phyloP scores from a whole-genome alignment of 805 yeast genomes.

The Myxozyma udenii region DNA sequence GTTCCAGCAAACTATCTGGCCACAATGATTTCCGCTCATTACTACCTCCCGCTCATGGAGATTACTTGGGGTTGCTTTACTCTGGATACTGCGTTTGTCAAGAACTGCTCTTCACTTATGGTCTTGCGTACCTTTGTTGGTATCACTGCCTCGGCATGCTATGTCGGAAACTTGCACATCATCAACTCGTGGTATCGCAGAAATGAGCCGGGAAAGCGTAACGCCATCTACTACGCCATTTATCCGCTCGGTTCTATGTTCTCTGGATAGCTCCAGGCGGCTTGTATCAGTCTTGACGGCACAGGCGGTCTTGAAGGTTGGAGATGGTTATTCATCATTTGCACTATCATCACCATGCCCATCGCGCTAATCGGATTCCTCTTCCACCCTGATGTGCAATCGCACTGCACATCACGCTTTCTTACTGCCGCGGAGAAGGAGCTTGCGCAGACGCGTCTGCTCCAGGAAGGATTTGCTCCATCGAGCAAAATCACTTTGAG shows the following conservation, averaged over 20 bases:
- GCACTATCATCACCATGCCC: constrained; percentile 48
- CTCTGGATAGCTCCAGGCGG: constrained; percentile 55
- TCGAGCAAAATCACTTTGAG: too few relatives aligned
- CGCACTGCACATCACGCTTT: constrained; percentile 37
- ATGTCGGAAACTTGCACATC: constrained; percentile 44
- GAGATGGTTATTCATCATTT: constrained; percentile 61
- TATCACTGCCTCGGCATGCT: constrained; percentile 45
- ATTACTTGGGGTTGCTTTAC: constrained; percentile 43
- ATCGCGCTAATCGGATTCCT: constrained; percentile 43
- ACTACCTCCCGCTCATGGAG: constrained; percentile 40
- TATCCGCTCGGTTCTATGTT: constrained; percentile 45
- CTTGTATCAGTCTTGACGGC: constrained; percentile 47
- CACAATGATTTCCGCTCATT: constrained; percentile 37
- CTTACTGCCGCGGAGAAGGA: constrained; percentile 37
- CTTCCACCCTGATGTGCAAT: constrained; percentile 55
- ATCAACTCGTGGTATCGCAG: constrained; percentile 50
- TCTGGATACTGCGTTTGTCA: constrained; percentile 35
- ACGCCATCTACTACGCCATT: constrained; percentile 43
- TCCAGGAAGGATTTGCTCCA: constrained; percentile 32
- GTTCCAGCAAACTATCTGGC: constrained; percentile 42
- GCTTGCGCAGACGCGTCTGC: constrained; percentile 37
- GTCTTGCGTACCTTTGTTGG: constrained; percentile 45
- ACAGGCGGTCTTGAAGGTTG: constrained; percentile 51
- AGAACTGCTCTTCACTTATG: constrained; percentile 36
- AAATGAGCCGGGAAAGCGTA: constrained; percentile 49